Conservation (phyloP, 164 flowering plant species). For the Piper longum region DNA sequence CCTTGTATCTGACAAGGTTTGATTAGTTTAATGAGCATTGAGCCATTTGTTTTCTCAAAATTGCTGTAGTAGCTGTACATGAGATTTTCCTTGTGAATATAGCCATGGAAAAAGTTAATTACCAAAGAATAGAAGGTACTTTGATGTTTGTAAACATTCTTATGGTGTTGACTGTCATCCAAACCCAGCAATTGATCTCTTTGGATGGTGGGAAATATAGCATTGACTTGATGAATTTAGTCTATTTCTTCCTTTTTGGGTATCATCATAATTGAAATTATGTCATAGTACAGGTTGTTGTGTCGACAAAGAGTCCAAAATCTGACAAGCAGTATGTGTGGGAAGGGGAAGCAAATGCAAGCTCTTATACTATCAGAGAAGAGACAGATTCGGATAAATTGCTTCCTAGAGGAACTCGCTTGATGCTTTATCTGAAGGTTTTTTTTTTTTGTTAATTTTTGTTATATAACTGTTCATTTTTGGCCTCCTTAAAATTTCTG, state of each 20-base stretch:
- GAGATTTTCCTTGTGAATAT: too few species aligned
- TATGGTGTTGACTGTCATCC: neutral
- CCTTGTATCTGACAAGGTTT: conserved; percentile 74
- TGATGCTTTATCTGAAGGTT: conserved; percentile 84
- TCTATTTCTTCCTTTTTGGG: neutral
- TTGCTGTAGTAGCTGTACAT: too few species aligned
- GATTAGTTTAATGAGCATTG: conserved; percentile 3
- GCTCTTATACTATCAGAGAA: conserved; percentile 76
- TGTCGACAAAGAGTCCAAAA: conserved; percentile 86
- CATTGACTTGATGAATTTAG: neutral
- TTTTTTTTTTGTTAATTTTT: neutral
- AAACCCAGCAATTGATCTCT: neutral
- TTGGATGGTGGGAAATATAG: neutral
- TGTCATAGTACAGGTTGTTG: conserved; percentile 45
- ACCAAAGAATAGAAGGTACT: neutral
- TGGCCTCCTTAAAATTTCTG: neutral
- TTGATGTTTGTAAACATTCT: neutral
- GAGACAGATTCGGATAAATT: conserved; percentile 83
- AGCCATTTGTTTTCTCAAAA: neutral
- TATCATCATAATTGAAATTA: neutral
- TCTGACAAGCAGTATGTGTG: conserved; percentile 95
- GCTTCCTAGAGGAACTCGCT: conserved; percentile 82
- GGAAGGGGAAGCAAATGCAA: conserved; percentile 90
- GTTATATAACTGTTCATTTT: neutral
- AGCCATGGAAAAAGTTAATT: too few species aligned